phyloP scores from a whole-genome alignment of 1,284 basidiomycete species.

The Coriolopsis trogii region DNA sequence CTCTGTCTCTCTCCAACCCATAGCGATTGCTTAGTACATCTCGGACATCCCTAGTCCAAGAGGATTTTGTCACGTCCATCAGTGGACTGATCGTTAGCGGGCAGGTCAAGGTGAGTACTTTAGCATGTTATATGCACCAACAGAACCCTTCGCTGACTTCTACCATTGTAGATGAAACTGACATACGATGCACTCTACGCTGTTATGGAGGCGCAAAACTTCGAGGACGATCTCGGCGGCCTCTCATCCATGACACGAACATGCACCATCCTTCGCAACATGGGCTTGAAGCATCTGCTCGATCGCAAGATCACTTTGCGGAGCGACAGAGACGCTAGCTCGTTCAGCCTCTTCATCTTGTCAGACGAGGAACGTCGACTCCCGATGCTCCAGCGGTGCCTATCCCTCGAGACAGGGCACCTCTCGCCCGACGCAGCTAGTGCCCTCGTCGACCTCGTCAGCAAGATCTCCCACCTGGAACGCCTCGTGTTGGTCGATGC shows the following conservation, averaged over 20 bases:
- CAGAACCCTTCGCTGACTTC: too few relatives aligned
- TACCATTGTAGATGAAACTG: background rate
- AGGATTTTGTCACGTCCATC: too few relatives aligned
- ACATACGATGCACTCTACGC: background rate
- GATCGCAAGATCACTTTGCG: background rate
- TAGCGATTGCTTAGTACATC: too few relatives aligned
- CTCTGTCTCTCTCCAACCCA: too few relatives aligned
- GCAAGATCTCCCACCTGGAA: background rate
- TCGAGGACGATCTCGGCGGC: background rate
- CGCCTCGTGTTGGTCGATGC: background rate
- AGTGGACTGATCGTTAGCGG: too few relatives aligned
- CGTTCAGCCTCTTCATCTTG: constrained; percentile 2
- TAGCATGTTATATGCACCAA: background rate
- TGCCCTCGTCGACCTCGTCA: constrained; percentile 3
- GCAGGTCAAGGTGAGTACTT: background rate
- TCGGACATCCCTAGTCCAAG: too few relatives aligned
- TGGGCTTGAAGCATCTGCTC: background rate
- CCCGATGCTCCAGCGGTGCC: background rate
- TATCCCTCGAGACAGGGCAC: background rate
- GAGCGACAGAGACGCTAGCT: background rate
- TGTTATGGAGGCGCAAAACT: background rate
- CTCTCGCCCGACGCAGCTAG: background rate
- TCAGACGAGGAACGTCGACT: background rate
- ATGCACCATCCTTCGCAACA: background rate
- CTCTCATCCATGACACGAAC: constrained; percentile 6